Evolutionary conservation across 345 rosid species (phyloP).

Genomic region (Arabidopsis thaliana): TAIR10.1 NC_003074.8:4660501-4661000

Average conservation of each 20-base stretch:
- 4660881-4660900: conserved; percentile 12
- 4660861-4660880: conserved; percentile 36
- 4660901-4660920: neutral
- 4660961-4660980: conserved; percentile 22
- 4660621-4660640: conserved; percentile 67
- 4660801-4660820: conserved; percentile 20
- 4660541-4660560: conserved; percentile 63
- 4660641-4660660: conserved; percentile 70
- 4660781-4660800: conserved; percentile 6
- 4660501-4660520: conserved; percentile 90
- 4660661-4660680: conserved; percentile 43
- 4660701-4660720: conserved; percentile 41
- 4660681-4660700: conserved; percentile 23
- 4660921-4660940: conserved; percentile 45
- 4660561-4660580: conserved; percentile 67
- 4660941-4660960: conserved; percentile 36
- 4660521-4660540: conserved; percentile 60
- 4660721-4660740: conserved; percentile 36
- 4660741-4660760: conserved; percentile 39
- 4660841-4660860: conserved; percentile 31
- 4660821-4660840: conserved; percentile 28
- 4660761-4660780: conserved; percentile 19
- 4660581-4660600: conserved; percentile 68
- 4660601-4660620: conserved; percentile 63
- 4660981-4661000: conserved; percentile 26